Evolutionary conservation across 139 green algal species (phyloP).

Genomic region (Tetradesmus lagerheimii): DNA sequence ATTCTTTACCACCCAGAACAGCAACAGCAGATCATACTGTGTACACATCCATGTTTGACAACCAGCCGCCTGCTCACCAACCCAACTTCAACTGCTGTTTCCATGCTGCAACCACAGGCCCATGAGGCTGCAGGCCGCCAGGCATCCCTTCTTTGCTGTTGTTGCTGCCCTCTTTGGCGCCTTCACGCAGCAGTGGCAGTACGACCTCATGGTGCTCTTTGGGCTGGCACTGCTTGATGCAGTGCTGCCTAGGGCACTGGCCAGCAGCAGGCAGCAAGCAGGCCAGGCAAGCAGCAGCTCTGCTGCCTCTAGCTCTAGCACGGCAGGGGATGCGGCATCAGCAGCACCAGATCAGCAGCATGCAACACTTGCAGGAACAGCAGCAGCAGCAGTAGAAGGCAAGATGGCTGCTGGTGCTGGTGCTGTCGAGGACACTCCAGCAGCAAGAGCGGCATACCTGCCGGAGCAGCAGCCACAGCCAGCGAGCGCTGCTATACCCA

Average conservation of each 20-base stretch:
- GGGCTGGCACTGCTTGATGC: neutral
- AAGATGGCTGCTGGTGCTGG: neutral
- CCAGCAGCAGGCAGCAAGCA: neutral
- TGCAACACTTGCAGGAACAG: neutral
- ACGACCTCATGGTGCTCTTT: neutral
- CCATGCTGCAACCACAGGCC: neutral
- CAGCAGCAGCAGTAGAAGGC: neutral
- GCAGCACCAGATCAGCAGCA: neutral
- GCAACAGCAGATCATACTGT: too few relatives aligned
- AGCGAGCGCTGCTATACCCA: neutral
- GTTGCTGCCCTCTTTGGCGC: neutral
- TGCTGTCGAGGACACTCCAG: neutral
- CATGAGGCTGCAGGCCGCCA: conserved; percentile 9
- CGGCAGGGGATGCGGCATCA: neutral
- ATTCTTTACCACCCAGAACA: too few relatives aligned
- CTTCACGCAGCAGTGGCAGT: neutral
- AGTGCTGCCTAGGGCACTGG: neutral
- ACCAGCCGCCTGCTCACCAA: too few relatives aligned
- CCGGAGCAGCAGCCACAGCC: neutral
- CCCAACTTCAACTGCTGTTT: too few relatives aligned
- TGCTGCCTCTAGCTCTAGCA: neutral
- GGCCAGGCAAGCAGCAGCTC: neutral
- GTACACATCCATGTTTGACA: too few relatives aligned
- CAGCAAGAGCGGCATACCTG: neutral
- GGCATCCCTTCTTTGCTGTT: neutral